These are phyloP conservation scores for Knufia petricola DNA, from an alignment of 2,329 filamentous ascomycete species.

Conservation along the genomic window DNA sequence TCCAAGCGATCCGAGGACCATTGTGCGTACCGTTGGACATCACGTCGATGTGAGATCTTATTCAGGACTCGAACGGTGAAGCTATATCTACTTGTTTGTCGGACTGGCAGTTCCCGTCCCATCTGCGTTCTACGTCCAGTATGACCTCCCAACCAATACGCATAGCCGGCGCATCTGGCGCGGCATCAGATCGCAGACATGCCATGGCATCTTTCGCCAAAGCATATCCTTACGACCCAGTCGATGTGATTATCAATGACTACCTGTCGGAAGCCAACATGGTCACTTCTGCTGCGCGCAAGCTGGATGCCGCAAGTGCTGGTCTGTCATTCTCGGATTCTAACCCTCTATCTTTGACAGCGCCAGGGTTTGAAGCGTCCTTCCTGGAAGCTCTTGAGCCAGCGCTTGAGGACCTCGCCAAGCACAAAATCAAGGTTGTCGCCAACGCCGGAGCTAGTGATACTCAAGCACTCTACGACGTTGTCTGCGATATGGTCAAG, in stretches of 20 bases:
- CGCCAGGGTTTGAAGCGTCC: slow-evolving; percentile 42
- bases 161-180: slow-evolving; percentile 33
- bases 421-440: slow-evolving; percentile 34
- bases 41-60: too few relatives aligned
- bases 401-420: slow-evolving; percentile 32
- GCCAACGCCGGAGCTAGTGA: slow-evolving; percentile 38
- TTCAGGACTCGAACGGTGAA: too few relatives aligned
- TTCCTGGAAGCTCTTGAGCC: slow-evolving; percentile 42
- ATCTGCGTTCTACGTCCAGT: too few relatives aligned
- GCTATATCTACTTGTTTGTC: too few relatives aligned
- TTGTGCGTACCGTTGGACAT: too few relatives aligned
- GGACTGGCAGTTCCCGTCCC: too few relatives aligned
- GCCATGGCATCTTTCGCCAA: slow-evolving; percentile 35
- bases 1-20: too few relatives aligned
- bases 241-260: slow-evolving; percentile 40
- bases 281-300: slow-evolving; percentile 33
- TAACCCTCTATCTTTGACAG: slow-evolving; percentile 14
- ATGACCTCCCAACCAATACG: slow-evolving; percentile 8
- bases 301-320: slow-evolving; percentile 29
- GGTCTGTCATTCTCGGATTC: slow-evolving; percentile 13
- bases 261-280: slow-evolving; percentile 46
- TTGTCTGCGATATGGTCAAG: slow-evolving; percentile 30
- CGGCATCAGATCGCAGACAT: slow-evolving; percentile 37
- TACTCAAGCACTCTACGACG: slow-evolving; percentile 32
- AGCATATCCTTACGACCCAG: slow-evolving; percentile 34